Conservation (phyloP, 306 rosid genomes). For the Pterocarpus santalinus region DNA sequence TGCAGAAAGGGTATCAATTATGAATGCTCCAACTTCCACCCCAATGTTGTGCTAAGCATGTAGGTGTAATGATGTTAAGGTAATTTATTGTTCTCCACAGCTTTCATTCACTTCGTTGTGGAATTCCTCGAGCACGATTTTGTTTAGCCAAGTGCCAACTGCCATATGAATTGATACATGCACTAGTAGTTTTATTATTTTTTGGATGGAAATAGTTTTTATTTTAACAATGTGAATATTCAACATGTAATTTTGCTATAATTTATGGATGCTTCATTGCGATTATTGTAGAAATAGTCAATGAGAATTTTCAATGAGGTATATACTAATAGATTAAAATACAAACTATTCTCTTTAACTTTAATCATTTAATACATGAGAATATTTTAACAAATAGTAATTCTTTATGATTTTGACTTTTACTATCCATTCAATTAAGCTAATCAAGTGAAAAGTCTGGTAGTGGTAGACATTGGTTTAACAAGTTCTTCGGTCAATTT, state of each 20-base stretch:
- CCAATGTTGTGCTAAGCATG: not conserved
- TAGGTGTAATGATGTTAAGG: not conserved
- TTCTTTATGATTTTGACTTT: too few relatives aligned
- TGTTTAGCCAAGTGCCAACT: not conserved
- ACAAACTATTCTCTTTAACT: not conserved
- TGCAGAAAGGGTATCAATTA: constrained; percentile 8
- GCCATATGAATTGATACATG: not conserved
- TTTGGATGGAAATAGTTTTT: not conserved
- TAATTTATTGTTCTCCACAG: constrained; percentile 14
- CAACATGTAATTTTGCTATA: not conserved
- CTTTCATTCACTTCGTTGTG: not conserved
- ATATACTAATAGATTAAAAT: not conserved
- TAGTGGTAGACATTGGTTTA: not conserved
- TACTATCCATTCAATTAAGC: too few relatives aligned
- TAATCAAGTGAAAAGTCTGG: not conserved
- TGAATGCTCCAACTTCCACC: constrained; percentile 18
- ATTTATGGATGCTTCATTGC: not conserved
- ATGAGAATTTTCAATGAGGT: not conserved
- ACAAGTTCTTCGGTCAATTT: not conserved
- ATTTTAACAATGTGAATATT: not conserved
- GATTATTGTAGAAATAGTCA: not conserved
- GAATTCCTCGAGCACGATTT: not conserved
- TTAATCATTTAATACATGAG: too few relatives aligned
- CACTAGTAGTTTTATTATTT: not conserved
- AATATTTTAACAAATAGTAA: too few relatives aligned